Evolutionary conservation across 169 alveolate genomes (phyloP).

Genomic region (Neospora caninum): DNA sequence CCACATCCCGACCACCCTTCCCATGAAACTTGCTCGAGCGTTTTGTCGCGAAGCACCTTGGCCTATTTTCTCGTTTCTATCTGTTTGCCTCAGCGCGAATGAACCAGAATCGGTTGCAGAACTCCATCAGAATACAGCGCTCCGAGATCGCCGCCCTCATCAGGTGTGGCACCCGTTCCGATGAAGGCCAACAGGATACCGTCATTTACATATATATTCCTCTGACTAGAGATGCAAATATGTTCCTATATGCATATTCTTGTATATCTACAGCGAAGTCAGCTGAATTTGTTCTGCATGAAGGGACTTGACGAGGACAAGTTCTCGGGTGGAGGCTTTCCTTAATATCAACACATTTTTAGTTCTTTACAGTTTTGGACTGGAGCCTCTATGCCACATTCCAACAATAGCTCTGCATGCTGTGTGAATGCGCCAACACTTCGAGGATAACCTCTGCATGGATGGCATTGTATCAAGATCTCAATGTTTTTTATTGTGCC

Average conservation of each 20-base stretch:
- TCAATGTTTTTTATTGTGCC: too few species aligned
- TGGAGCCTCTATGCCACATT: too few species aligned
- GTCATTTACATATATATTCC: neutral
- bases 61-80: too few species aligned
- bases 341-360: too few species aligned
- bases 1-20: neutral
- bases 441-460: too few species aligned
- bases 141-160: slow-evolving; percentile 53
- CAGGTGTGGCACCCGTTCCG: slow-evolving; percentile 19
- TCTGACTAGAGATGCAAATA: neutral
- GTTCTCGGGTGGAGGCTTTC: too few species aligned
- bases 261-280: neutral
- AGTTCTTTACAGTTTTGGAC: too few species aligned
- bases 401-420: too few species aligned
- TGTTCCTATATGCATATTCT: neutral
- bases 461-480: too few species aligned
- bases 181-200: neutral
- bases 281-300: neutral
- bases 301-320: too few species aligned
- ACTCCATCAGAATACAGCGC: slow-evolving; percentile 50
- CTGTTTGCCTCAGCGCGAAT: slow-evolving; percentile 49
- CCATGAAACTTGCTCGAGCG: neutral
- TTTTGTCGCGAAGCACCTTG: too few species aligned
- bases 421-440: too few species aligned
- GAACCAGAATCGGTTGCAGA: slow-evolving; percentile 54